These are phyloP conservation scores for Elsinoe batatas DNA, from an alignment of 2,329 filamentous ascomycete species.

Conservation along the genomic window DNA sequence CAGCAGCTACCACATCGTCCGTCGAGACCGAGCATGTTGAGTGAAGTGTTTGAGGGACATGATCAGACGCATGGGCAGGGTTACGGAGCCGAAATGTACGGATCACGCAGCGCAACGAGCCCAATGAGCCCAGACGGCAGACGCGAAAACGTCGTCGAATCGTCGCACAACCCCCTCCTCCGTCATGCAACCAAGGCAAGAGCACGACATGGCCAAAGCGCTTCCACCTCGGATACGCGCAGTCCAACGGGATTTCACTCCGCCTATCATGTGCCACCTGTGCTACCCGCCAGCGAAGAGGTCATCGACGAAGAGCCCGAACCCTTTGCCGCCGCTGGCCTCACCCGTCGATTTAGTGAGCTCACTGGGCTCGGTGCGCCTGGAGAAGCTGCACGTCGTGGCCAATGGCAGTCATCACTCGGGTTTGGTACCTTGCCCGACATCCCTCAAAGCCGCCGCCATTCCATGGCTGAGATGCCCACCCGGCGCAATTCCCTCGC, in stretches of 20 bases:
- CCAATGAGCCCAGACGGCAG: constrained; percentile 11
- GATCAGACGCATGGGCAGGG: background rate
- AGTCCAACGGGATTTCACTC: constrained; percentile 15
- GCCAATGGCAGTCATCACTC: constrained; percentile 61
- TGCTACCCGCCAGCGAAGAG: constrained; percentile 9
- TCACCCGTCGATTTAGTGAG: constrained; percentile 14
- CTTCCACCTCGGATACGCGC: constrained; percentile 11
- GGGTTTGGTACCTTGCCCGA: constrained; percentile 54
- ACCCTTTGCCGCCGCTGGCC: background rate
- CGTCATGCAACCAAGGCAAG: constrained; percentile 30
- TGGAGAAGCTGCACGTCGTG: constrained; percentile 38
- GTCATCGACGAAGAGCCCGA: constrained; percentile 12
- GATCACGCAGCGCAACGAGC: constrained; percentile 6
- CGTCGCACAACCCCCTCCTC: constrained; percentile 19
- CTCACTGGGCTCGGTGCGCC: constrained; percentile 7
- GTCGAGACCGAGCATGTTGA: constrained; percentile 19
- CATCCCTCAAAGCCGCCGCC: constrained; percentile 62
- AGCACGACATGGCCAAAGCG: constrained; percentile 19
- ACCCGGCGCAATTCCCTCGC: constrained; percentile 29
- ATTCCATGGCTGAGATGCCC: constrained; percentile 56
- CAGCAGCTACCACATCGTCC: constrained; percentile 16
- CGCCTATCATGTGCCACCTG: constrained; percentile 4
- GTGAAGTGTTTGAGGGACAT: constrained; percentile 16
- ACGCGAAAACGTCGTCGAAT: constrained; percentile 12
- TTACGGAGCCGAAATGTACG: background rate